Base-by-base conservation (phyloP, 1,139 yeast species). In the Candida freyschussii region DNA sequence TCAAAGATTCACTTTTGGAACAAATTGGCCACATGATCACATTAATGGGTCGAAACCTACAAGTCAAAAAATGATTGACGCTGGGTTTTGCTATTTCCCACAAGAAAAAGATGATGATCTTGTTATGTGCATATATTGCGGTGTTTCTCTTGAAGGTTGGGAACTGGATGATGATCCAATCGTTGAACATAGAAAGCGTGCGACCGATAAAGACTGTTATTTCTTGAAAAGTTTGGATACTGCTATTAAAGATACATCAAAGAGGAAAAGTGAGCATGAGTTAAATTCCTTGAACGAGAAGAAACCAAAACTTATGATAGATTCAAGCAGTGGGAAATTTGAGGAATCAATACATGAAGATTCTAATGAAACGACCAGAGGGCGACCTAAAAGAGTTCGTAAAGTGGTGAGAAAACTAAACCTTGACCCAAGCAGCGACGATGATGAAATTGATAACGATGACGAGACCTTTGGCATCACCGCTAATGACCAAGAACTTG, bases 101-200 rank as follows among this genome's bases (percentile, higher is more conserved):
- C 44, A 56, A 11, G 57, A 60, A 4, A 44, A 47, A 3, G 62
- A 56, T 6, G 84, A 78, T 43, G 94, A 83, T 51, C 59, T 74
- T n/a, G 83, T 75, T 0, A 65, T 70, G 10, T 85, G 95, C 48
- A 65, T 78, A 41, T 82, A 80, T 48, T 85, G 95, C 55, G 78
- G 72, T 7, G 62, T 77, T 13, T 65, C 78, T 1, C 61, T 85
- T 14, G 85, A 78, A 43, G 78, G 77, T 5, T 85, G 95, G 95
- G 85, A 75, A 42, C 56, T 59, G 1, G 64, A 63, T 3, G 95
- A 85, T 56, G 76, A 72, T 40, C 93, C 93, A 0, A 42, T 69
- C 18, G 56, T 45, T 4, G 83, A 73, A 35, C 85, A 78, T 49
- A 52, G 50, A 19, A 56, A 58, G 22, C 60, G 76, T 40, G 57